These are phyloP conservation scores for Ephemerocybe angulata DNA, from an alignment of 768 basidiomycete species.

Conservation along the genomic window DNA sequence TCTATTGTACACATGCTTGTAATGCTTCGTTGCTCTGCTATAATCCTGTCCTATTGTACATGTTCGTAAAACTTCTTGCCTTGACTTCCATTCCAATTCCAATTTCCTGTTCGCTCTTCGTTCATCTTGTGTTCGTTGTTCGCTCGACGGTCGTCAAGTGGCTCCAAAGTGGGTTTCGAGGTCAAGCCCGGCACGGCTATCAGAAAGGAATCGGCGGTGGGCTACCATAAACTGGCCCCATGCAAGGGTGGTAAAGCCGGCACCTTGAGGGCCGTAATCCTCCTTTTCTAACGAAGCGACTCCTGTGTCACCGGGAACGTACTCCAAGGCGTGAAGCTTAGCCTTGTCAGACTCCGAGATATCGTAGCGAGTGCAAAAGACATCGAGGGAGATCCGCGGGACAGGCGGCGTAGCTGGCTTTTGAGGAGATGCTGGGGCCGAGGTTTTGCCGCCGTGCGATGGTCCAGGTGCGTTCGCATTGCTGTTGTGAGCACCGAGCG, in stretches of 20 bases:
- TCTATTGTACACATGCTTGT: background rate
- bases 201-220: conserved; percentile 6
- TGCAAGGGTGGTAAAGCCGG: conserved; percentile 8
- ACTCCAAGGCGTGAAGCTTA: conserved; percentile 7
- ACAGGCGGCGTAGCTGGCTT: background rate
- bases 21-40: no score
- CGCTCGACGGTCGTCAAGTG: no score
- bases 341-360: conserved; percentile 1
- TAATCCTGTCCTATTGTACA: conserved; percentile 3
- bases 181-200: no score
- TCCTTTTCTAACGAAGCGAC: conserved; percentile 6
- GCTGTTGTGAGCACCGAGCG: no score
- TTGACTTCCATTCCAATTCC: no score
- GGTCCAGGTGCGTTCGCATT: no score
- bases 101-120: no score
- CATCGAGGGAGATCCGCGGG: background rate
- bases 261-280: conserved; percentile 11
- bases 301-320: conserved; percentile 8
- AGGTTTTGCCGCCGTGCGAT: no score
- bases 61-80: no score
- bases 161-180: no score
- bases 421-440: no score
- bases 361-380: conserved; percentile 10
- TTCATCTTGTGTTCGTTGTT: no score
- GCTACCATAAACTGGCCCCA: conserved; percentile 8